Evolutionary conservation across 2,329 filamentous ascomycete species (phyloP).

Genomic region (Drechslerella stenobrocha): DNA sequence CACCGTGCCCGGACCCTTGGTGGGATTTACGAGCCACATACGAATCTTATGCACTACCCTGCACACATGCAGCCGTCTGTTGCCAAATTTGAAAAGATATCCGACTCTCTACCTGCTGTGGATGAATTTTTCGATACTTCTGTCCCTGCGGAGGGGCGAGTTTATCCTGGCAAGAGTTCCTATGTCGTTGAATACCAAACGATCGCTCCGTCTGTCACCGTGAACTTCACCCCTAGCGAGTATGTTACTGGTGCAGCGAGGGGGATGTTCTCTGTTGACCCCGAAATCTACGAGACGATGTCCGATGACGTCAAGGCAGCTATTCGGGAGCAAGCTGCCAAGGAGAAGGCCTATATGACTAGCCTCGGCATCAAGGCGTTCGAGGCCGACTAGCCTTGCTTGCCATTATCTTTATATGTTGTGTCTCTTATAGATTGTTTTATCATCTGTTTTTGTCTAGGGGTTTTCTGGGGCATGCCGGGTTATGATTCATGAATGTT

Average conservation of each 20-base stretch:
- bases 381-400: conserved; percentile 21
- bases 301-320: conserved; percentile 24
- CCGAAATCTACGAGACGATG: conserved; percentile 20
- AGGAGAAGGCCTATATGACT: conserved; percentile 19
- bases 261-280: conserved; percentile 25
- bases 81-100: conserved; percentile 24
- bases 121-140: conserved; percentile 30
- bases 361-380: conserved; percentile 22
- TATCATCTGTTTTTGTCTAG: neutral
- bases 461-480: conserved; percentile 1
- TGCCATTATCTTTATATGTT: no score
- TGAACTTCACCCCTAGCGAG: conserved; percentile 20
- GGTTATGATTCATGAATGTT: conserved; percentile 16
- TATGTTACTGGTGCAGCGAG: conserved; percentile 4
- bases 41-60: conserved; percentile 33
- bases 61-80: conserved; percentile 17
- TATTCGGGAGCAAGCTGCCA: conserved; percentile 17
- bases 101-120: conserved; percentile 3
- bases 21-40: conserved; percentile 42
- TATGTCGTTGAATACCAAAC: conserved; percentile 22
- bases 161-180: conserved; percentile 14
- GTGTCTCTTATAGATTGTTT: neutral
- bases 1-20: conserved; percentile 20
- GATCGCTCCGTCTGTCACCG: conserved; percentile 4
- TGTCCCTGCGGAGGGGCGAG: conserved; percentile 5